A percentile compares a stretch with the other conserved stretches of the same genome.
These are phyloP conservation scores for Solanum phureja DNA, from an alignment of 257 asterid species.

Conservation along the genomic window DNA sequence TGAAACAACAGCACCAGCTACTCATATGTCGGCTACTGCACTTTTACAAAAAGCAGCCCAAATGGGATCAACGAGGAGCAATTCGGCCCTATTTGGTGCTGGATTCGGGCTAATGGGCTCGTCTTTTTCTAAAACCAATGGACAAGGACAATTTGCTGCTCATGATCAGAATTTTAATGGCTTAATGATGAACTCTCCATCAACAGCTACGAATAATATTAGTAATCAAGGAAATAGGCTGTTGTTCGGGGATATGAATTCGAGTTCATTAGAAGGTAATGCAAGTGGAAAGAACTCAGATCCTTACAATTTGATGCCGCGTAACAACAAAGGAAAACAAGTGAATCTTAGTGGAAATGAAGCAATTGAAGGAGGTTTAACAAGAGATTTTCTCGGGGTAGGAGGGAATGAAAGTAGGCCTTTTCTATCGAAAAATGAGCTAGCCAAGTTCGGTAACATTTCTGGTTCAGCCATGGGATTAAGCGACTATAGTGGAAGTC, in stretches of 20 bases:
- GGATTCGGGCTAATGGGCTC: slow-evolving; percentile 5
- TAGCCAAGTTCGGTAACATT: background rate
- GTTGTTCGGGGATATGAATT: background rate
- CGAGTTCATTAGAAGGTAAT: background rate
- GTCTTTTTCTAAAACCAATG: background rate
- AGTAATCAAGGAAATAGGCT: background rate
- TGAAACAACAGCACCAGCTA: background rate
- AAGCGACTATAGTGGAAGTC: background rate
- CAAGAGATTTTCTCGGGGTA: slow-evolving; percentile 6
- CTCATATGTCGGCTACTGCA: slow-evolving; percentile 12
- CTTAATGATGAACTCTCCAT: background rate
- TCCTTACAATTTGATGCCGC: background rate
- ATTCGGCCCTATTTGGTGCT: background rate
- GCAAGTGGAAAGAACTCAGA: background rate
- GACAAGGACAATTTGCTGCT: background rate
- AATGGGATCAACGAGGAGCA: slow-evolving; percentile 15
- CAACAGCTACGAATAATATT: background rate
- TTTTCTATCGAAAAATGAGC: background rate
- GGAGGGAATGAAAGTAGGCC: background rate
- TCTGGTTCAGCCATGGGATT: background rate
- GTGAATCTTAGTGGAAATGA: background rate
- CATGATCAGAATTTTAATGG: background rate
- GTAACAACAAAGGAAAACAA: slow-evolving; percentile 4
- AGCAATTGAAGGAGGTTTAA: background rate
- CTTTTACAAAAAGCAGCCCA: slow-evolving; percentile 14